A percentile compares a stretch with the other conserved stretches of the same genome.
phyloP scores from a whole-genome alignment of 768 basidiomycete genomes.

The Auriscalpium microsporum region DNA sequence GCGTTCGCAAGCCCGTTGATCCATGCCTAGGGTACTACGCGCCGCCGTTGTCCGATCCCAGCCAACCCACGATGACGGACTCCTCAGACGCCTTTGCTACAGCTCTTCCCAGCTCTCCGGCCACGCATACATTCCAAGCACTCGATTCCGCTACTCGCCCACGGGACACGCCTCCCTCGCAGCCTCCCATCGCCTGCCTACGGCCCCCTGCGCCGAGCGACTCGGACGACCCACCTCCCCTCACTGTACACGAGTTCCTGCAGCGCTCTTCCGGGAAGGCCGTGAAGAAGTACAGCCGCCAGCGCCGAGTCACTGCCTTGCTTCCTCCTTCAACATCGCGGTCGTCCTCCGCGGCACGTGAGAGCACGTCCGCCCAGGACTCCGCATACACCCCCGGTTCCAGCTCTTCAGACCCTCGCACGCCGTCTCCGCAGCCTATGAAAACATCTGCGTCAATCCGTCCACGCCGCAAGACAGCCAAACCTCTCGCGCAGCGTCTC shows the following conservation, averaged over 20 bases:
- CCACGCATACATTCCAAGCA: background rate
- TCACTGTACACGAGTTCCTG: background rate
- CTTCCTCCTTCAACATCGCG: background rate
- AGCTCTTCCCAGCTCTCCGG: background rate
- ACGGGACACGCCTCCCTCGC: background rate
- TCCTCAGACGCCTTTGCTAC: background rate
- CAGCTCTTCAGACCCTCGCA: background rate
- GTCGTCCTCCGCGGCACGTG: background rate
- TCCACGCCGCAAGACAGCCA: slow-evolving; percentile 5
- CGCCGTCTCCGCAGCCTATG: background rate
- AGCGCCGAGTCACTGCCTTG: background rate
- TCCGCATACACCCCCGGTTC: background rate
- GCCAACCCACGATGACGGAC: background rate
- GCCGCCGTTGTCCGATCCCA: background rate
- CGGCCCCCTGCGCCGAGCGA: background rate
- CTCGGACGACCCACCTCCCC: background rate
- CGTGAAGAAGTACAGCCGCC: background rate
- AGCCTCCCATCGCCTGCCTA: background rate
- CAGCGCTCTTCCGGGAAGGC: background rate
- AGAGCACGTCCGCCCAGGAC: background rate
- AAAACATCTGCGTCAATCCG: background rate
- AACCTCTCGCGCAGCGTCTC: slow-evolving; percentile 12
- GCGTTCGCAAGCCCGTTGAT: background rate
- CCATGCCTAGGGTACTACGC: background rate
- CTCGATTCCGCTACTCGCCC: background rate